These are phyloP conservation scores for Jatropha curcas DNA, from an alignment of 345 rosid genomes.

Conservation along the genomic window DNA sequence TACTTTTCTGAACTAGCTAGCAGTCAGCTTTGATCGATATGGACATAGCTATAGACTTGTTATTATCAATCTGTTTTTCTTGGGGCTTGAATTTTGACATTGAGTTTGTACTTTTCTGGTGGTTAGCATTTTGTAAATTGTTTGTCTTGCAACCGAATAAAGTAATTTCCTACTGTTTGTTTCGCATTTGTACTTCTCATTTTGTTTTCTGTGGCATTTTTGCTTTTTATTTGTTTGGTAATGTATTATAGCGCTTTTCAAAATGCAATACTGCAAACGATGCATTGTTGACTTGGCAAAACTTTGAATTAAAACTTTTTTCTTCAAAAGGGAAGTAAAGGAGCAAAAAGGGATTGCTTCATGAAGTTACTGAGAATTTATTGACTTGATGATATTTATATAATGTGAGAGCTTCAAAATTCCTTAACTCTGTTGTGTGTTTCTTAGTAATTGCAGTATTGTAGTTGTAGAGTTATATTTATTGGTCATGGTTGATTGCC, in stretches of 20 bases:
- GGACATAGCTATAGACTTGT: not conserved
- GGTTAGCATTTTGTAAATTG: not conserved
- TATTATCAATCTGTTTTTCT: not conserved
- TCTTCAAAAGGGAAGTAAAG: too few species aligned
- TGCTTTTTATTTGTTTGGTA: not conserved
- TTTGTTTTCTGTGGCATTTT: not conserved
- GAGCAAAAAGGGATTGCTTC: not conserved
- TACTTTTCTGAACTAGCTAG: not conserved
- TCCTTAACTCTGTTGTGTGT: not conserved
- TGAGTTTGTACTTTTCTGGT: not conserved
- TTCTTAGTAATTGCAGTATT: not conserved
- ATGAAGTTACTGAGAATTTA: not conserved
- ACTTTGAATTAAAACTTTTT: not conserved
- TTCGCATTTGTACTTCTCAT: not conserved
- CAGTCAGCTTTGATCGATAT: not conserved
- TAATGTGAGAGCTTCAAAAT: not conserved
- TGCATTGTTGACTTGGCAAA: not conserved
- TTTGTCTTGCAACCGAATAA: not conserved
- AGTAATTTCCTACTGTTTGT: slow-evolving; percentile 6
- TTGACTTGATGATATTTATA: not conserved
- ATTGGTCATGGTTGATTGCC: slow-evolving; percentile 6
- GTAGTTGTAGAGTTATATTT: not conserved
- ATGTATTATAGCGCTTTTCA: not conserved
- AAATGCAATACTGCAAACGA: not conserved
- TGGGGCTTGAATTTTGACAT: not conserved